These are phyloP conservation scores for Ceratocystis colombiana DNA, from an alignment of 2,329 filamentous ascomycete species.

Conservation along the genomic window DNA sequence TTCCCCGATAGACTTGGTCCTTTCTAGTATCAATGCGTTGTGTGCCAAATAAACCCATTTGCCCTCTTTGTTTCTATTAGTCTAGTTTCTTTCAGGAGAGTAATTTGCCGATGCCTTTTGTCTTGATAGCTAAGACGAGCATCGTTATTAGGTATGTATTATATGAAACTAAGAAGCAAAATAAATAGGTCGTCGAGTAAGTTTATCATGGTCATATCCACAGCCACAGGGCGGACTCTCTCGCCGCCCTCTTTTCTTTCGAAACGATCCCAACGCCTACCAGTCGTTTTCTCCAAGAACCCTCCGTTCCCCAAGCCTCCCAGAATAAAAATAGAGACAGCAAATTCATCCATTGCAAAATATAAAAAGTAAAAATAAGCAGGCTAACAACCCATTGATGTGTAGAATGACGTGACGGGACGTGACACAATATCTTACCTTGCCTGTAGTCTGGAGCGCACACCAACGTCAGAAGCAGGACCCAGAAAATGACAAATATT, in stretches of 20 bases:
- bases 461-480: neutral
- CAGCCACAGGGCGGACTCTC: neutral
- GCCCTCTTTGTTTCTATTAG: neutral
- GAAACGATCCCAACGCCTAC: neutral
- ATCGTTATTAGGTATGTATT: slow-evolving; percentile 9
- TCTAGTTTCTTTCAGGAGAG: neutral
- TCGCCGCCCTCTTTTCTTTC: neutral
- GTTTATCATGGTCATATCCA: slow-evolving; percentile 7
- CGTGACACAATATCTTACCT: neutral
- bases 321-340: neutral
- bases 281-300: slow-evolving; percentile 4
- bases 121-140: slow-evolving; percentile 7
- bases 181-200: slow-evolving; percentile 13
- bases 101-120: neutral
- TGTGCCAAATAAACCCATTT: slow-evolving; percentile 2
- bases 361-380: neutral
- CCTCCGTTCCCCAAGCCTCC: neutral
- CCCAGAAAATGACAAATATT: slow-evolving; percentile 1
- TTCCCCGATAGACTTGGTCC: neutral
- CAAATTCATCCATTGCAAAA: neutral
- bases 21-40: neutral
- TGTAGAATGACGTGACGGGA: neutral
- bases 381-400: neutral
- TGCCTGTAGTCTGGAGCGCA: neutral
- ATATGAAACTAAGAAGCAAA: slow-evolving; percentile 10